Evolutionary conservation across 116 monocot genomes (phyloP).

Genomic region (Papilionanthe hybrid): DNA sequence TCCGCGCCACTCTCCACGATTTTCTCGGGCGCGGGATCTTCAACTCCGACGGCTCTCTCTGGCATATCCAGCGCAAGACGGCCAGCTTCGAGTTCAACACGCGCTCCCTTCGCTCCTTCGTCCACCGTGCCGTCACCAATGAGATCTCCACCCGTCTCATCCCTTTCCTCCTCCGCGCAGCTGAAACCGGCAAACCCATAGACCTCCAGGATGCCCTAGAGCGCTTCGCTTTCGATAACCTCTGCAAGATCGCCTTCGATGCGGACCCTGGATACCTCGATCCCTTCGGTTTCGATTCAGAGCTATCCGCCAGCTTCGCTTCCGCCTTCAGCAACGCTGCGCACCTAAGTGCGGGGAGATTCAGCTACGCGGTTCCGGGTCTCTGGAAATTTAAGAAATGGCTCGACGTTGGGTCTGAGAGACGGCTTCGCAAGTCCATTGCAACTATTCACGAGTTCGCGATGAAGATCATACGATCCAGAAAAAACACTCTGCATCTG

Average conservation of each 20-base stretch:
- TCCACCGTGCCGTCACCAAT: conserved; percentile 14
- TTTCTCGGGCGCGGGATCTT: conserved; percentile 58
- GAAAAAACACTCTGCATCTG: conserved; percentile 11
- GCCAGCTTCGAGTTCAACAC: conserved; percentile 49
- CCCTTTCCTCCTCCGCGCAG: conserved; percentile 31
- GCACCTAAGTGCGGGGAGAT: conserved; percentile 18
- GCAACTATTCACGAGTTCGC: conserved; percentile 26
- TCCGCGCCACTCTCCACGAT: conserved; percentile 22
- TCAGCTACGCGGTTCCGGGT: conserved; percentile 26
- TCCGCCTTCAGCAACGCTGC: conserved; percentile 23
- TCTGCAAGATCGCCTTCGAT: conserved; percentile 38
- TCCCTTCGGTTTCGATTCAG: background rate
- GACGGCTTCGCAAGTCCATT: conserved; percentile 20
- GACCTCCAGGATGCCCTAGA: conserved; percentile 54
- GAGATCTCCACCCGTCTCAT: conserved; percentile 35
- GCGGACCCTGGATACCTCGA: conserved; percentile 24
- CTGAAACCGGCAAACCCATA: conserved; percentile 11
- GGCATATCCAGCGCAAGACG: conserved; percentile 43
- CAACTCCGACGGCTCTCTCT: conserved; percentile 35
- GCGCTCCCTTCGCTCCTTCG: conserved; percentile 32
- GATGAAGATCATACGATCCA: conserved; percentile 16
- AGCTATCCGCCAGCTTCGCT: conserved; percentile 1
- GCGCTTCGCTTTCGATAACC: conserved; percentile 46
- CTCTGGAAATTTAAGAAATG: conserved; percentile 40
- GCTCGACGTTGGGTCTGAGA: conserved; percentile 31